A percentile compares a stretch with the other conserved stretches of the same genome.
Evolutionary conservation across 176 grass and related monocot species (phyloP).

Genomic region (Ampelocalamus luodianensis): DNA sequence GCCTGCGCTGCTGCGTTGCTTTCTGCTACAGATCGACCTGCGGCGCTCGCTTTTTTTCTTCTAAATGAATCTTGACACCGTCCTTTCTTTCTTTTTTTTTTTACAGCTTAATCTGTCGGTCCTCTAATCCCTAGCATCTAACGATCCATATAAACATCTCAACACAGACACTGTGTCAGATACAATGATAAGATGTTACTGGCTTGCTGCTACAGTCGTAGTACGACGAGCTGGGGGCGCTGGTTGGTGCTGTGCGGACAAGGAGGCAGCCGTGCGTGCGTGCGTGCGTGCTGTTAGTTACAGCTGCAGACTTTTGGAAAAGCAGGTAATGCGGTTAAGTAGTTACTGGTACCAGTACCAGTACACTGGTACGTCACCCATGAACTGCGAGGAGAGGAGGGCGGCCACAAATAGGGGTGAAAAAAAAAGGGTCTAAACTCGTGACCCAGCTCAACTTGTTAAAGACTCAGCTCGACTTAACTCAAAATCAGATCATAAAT

Average conservation of each 20-base stretch:
- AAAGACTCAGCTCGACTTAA: no score
- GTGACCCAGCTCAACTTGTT: no score
- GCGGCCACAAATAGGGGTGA: not conserved
- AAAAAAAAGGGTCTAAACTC: no score
- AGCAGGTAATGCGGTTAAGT: not conserved
- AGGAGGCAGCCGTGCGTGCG: no score
- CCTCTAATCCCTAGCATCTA: not conserved
- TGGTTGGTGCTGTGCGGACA: no score
- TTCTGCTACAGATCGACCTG: not conserved
- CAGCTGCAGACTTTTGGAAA: not conserved
- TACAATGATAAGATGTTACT: no score
- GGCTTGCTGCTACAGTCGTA: no score
- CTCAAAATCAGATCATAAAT: no score
- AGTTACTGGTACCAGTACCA: not conserved
- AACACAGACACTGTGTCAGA: not conserved
- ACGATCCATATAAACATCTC: not conserved
- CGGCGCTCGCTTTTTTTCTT: not conserved
- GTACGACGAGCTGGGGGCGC: no score
- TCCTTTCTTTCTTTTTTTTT: not conserved
- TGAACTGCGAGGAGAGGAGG: constrained; percentile 34
- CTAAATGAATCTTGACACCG: not conserved
- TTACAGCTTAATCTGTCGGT: not conserved
- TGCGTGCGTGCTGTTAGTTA: no score
- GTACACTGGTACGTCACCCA: not conserved
- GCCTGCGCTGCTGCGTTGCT: constrained; percentile 19